Conservation (phyloP, 371 early-diverging fungal genomes). For the Mucor plumbeus region DNA sequence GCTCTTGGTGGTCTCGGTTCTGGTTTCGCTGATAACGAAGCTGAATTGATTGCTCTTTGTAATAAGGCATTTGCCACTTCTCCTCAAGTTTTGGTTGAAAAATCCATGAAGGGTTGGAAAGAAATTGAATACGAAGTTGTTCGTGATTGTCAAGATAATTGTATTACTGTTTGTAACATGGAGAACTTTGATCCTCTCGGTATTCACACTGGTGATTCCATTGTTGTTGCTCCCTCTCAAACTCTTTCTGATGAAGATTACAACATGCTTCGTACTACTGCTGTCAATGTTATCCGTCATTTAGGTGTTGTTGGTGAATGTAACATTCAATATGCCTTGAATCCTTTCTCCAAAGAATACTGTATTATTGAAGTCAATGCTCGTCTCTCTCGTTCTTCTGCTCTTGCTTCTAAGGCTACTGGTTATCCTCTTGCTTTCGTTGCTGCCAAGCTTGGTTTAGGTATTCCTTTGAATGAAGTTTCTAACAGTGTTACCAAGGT, state of each 20-base stretch:
- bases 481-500: slow-evolving; percentile 91
- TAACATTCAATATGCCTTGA: slow-evolving; percentile 97
- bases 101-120: slow-evolving; percentile 98
- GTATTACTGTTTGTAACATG: slow-evolving; percentile 98
- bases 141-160: slow-evolving; percentile 90
- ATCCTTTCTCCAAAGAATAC: slow-evolving; percentile 91
- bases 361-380: slow-evolving; percentile 98
- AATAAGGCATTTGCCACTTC: slow-evolving; percentile 85
- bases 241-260: slow-evolving; percentile 95
- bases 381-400: slow-evolving; percentile 89
- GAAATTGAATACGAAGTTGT: slow-evolving; percentile 98
- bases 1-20: slow-evolving; percentile 95
- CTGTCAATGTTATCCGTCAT: slow-evolving; percentile 82
- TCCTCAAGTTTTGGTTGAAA: slow-evolving; percentile 94
- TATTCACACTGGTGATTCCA: slow-evolving; percentile 97
- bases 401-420: slow-evolving; percentile 96
- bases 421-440: slow-evolving; percentile 97
- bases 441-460: slow-evolving; percentile 95
- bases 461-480: slow-evolving; percentile 88
- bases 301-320: slow-evolving; percentile 97
- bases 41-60: slow-evolving; percentile 77
- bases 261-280: slow-evolving; percentile 93
- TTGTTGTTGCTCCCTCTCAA: slow-evolving; percentile 95
- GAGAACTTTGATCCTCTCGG: slow-evolving; percentile 98
- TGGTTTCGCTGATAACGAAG: slow-evolving; percentile 89